Evolutionary conservation across 768 basidiomycete species (phyloP).

Genomic region (Lactifluus rugatus): DNA sequence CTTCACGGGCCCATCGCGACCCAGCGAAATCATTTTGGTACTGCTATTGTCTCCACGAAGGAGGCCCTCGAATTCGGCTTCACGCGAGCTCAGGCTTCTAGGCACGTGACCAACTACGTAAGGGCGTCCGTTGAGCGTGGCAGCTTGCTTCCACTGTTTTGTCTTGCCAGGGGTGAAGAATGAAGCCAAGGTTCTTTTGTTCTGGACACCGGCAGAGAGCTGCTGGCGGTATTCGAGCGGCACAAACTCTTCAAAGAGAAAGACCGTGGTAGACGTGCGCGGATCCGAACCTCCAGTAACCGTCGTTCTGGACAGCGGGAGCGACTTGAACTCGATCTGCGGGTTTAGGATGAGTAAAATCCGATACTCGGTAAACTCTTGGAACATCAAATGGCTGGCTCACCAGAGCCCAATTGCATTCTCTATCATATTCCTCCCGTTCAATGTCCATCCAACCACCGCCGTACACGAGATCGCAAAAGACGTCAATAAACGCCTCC

Average conservation of each 20-base stretch:
- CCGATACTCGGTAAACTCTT: too few relatives aligned
- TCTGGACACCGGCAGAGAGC: slow-evolving; percentile 44
- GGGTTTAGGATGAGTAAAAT: neutral
- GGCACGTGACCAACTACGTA: slow-evolving; percentile 56
- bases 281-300: slow-evolving; percentile 42
- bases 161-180: slow-evolving; percentile 43
- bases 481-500: slow-evolving; percentile 82
- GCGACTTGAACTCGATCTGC: slow-evolving; percentile 82
- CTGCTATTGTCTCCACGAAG: slow-evolving; percentile 42
- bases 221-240: slow-evolving; percentile 79
- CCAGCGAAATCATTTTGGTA: slow-evolving; percentile 32
- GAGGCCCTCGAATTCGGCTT: slow-evolving; percentile 73
- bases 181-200: slow-evolving; percentile 52
- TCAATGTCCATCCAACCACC: slow-evolving; percentile 81
- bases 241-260: slow-evolving; percentile 91
- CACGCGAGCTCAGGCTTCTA: slow-evolving; percentile 42
- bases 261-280: slow-evolving; percentile 57
- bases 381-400: slow-evolving; percentile 23
- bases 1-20: slow-evolving; percentile 20
- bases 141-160: slow-evolving; percentile 54
- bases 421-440: slow-evolving; percentile 66
- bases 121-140: slow-evolving; percentile 71
- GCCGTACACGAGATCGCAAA: slow-evolving; percentile 72
- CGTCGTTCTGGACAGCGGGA: slow-evolving; percentile 35
- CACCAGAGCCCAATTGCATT: slow-evolving; percentile 91